Conservation (phyloP, 441 rosid genomes). For the Erysimum pusillum region DNA sequence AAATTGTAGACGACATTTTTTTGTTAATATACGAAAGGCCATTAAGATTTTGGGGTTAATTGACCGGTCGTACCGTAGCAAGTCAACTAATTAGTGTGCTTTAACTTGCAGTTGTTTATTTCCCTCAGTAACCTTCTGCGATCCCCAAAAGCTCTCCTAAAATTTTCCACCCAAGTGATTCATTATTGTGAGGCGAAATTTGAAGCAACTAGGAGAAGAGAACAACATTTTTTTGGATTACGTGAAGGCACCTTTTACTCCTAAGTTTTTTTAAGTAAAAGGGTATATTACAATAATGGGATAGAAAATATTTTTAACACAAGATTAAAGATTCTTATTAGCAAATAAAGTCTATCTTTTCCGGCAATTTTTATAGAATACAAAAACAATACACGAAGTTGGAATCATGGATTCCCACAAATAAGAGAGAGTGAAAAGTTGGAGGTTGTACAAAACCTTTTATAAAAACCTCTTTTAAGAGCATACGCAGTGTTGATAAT, state of each 20-base stretch:
- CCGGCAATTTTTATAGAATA: not conserved
- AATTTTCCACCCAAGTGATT: not conserved
- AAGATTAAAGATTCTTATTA: not conserved
- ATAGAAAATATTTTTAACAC: not conserved
- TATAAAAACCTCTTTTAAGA: too few relatives aligned
- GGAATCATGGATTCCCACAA: too few relatives aligned
- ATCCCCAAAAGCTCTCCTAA: conserved; percentile 1
- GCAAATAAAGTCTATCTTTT: not conserved
- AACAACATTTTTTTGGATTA: not conserved
- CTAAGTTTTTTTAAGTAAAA: not conserved
- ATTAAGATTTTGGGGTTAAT: not conserved
- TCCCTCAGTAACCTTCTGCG: not conserved
- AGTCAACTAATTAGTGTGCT: not conserved
- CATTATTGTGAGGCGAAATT: not conserved
- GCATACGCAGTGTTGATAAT: too few relatives aligned
- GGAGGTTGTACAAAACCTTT: too few relatives aligned
- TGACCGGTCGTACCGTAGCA: not conserved
- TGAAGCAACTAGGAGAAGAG: not conserved
- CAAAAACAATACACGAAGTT: too few relatives aligned
- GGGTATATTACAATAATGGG: not conserved
- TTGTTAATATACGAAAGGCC: not conserved
- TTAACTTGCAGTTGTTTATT: not conserved
- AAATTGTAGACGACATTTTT: not conserved
- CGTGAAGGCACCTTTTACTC: not conserved
- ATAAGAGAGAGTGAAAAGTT: too few relatives aligned